phyloP scores from a whole-genome alignment of 176 grass and related monocot genomes.

The Aechmea fasciata region DNA sequence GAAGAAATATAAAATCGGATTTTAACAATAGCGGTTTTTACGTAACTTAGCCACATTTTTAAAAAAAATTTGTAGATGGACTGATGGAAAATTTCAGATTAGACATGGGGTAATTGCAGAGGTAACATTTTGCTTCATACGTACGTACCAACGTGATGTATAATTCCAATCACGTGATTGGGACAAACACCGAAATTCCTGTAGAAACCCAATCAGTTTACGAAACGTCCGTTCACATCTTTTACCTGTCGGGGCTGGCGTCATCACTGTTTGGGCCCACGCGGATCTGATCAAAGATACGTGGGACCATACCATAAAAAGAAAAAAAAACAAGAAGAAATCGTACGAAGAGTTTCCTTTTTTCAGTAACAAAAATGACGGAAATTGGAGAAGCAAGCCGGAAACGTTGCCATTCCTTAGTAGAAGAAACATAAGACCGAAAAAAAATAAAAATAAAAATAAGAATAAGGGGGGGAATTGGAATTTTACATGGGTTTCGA shows the following conservation, averaged over 20 bases:
- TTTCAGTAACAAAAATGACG: background rate
- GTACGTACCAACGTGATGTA: no score
- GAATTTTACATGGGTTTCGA: conserved; percentile 6
- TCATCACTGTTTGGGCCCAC: background rate
- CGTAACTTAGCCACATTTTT: no score
- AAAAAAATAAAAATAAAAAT: conserved; percentile 9
- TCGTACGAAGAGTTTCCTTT: background rate
- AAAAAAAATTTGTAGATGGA: no score
- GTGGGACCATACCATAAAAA: conserved; percentile 56
- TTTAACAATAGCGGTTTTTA: no score
- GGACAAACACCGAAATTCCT: background rate
- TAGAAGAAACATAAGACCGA: background rate
- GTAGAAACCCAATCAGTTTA: background rate
- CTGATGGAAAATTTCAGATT: no score
- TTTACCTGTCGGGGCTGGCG: background rate
- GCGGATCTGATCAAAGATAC: conserved; percentile 19
- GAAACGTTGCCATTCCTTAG: background rate
- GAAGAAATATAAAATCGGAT: no score
- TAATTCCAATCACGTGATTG: background rate
- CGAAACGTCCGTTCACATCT: conserved; percentile 32
- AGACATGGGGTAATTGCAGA: no score
- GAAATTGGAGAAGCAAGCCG: background rate
- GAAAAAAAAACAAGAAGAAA: conserved; percentile 9
- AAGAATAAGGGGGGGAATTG: background rate
- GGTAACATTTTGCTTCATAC: background rate